Conservation (phyloP, 192 early-diverging fungal genomes). For the Rhizoclosmatium globosum region DNA sequence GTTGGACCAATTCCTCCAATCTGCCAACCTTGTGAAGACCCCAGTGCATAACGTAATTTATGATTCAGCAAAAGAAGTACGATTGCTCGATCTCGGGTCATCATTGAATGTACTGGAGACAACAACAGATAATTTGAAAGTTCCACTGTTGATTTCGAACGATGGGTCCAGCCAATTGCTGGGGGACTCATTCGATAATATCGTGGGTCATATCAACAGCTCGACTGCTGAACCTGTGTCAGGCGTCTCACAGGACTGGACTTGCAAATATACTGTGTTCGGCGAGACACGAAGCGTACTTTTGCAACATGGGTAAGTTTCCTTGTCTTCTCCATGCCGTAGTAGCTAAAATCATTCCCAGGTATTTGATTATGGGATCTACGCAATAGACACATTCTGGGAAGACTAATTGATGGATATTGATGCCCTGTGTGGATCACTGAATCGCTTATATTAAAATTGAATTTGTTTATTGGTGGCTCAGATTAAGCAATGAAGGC, state of each 20-base stretch:
- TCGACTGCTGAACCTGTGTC: background rate
- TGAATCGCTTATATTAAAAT: background rate
- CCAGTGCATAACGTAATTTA: background rate
- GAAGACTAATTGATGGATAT: background rate
- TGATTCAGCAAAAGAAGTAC: background rate
- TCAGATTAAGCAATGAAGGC: slow-evolving; percentile 3
- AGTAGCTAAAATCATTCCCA: background rate
- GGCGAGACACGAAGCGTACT: slow-evolving; percentile 10
- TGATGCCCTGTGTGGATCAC: background rate
- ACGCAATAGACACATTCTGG: background rate
- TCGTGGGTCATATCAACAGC: background rate
- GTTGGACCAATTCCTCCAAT: background rate
- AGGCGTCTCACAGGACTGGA: slow-evolving; percentile 15
- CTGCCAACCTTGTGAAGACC: background rate
- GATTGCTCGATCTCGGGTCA: background rate
- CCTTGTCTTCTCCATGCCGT: too few relatives aligned
- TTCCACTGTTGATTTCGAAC: slow-evolving; percentile 14
- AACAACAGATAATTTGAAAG: background rate
- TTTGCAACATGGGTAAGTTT: slow-evolving; percentile 12
- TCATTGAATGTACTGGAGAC: background rate
- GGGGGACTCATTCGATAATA: background rate
- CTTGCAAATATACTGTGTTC: slow-evolving; percentile 30
- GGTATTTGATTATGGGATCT: slow-evolving; percentile 1
- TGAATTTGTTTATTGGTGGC: background rate
- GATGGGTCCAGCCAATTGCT: background rate